A percentile compares a stretch with the other conserved stretches of the same genome.
Evolutionary conservation across 495 filamentous ascomycete genomes (phyloP).

Genomic region (Jackrogersella minutella): DNA sequence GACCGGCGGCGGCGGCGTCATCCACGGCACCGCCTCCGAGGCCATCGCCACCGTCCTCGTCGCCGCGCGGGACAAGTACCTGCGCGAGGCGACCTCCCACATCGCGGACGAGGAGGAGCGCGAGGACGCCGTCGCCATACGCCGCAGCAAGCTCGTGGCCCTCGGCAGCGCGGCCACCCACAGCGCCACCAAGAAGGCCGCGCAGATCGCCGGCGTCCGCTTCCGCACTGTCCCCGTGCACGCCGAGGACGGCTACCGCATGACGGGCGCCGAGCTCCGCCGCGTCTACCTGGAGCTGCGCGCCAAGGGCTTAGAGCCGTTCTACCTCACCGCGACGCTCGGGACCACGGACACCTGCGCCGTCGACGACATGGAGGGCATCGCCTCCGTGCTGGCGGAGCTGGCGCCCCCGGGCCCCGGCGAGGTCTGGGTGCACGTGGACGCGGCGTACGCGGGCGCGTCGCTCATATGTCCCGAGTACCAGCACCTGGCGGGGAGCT

Average conservation of each 20-base stretch:
- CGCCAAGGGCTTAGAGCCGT: constrained; percentile 76
- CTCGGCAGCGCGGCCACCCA: constrained; percentile 83
- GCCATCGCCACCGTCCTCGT: constrained; percentile 87
- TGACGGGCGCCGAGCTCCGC: constrained; percentile 72
- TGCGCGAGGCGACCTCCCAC: constrained; percentile 63
- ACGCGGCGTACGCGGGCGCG: constrained; percentile 92
- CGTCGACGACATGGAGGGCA: constrained; percentile 78
- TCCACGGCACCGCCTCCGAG: constrained; percentile 93
- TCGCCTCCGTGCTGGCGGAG: constrained; percentile 69
- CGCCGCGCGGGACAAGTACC: constrained; percentile 84
- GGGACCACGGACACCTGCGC: constrained; percentile 91
- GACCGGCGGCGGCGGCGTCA: constrained; percentile 84
- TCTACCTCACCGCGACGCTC: constrained; percentile 84
- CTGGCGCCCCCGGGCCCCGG: constrained; percentile 54
- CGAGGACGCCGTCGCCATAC: constrained; percentile 70
- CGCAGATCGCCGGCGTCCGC: constrained; percentile 82
- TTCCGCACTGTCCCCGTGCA: constrained; percentile 71
- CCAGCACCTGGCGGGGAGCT: constrained; percentile 69
- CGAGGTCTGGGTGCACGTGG: constrained; percentile 87
- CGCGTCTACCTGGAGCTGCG: constrained; percentile 66
- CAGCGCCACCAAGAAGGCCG: constrained; percentile 85
- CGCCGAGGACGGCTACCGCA: constrained; percentile 68
- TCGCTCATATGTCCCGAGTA: constrained; percentile 83
- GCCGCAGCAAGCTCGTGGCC: constrained; percentile 77
- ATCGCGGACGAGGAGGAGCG: constrained; percentile 64